Evolutionary conservation across 192 early-diverging fungal species (phyloP), one percentile per base, ranked within the genome.

Genomic region (Lobosporangium transversale): DNA sequence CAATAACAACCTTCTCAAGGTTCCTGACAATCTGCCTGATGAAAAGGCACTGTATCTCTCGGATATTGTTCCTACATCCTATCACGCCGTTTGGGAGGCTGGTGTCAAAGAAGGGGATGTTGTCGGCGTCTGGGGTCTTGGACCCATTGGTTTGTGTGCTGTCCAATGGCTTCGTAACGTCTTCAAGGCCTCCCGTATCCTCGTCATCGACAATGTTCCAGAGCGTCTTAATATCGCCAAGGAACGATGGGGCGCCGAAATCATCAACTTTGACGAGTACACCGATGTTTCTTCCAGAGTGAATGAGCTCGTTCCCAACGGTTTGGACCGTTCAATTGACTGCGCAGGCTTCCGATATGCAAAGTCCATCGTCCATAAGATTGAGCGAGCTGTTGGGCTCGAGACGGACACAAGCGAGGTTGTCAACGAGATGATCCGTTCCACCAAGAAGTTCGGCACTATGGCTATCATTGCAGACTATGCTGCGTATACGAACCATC

Each of bases 61-160:
- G 5, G 85, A 85, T 60, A 68, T 87, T 27, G 66, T 84, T 29
- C 79, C 76, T 56, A 88, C 85, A 15, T 52, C 74, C 18, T 87
- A 66, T 53, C 81, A 88, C 58, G 83, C 80, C 24, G 40, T 69
- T 42, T 60, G 60, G 62, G 60, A 78, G 33, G 47, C 68, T 2
- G 55, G 65, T 50, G 79, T 88, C 15, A 11, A 62, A 33, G 58
- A 68, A 52, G 84, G 79, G 18, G 73, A 86, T 12, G 80, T 70
- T 21, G 78, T 88, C 57, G 86, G 79, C 44, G 76, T 88, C 30
- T 88, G 87, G 87, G 87, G 84, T 40, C 18, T 57, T 43, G 87
- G 82, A n/a, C 86, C 86, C 35, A 79, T 88, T 51, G 86, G 86
- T 29, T 42, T 86, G 51, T 56, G 43, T 26, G 62, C 53, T 17